These are phyloP conservation scores for Apiospora hydei DNA, from an alignment of 2,329 filamentous ascomycete species.

Conservation along the genomic window DNA sequence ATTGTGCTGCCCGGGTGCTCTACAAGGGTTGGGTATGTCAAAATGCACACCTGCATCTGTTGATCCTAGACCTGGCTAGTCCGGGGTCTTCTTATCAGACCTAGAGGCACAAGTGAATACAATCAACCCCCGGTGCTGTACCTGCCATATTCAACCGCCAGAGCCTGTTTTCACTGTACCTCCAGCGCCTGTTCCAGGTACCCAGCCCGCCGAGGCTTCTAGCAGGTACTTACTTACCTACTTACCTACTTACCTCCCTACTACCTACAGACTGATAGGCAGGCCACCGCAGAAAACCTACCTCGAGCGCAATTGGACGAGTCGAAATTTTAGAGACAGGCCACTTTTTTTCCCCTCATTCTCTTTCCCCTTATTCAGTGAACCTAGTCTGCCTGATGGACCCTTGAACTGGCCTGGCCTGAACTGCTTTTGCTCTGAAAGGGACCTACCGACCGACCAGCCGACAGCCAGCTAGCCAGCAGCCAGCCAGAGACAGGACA, in stretches of 20 bases:
- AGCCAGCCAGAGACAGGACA: neutral
- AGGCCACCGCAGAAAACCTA: neutral
- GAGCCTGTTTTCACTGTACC: neutral
- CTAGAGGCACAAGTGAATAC: neutral
- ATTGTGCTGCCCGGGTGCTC: neutral
- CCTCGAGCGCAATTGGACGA: neutral
- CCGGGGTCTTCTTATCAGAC: neutral
- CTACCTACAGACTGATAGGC: neutral
- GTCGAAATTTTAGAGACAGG: conserved; percentile 8
- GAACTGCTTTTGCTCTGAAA: neutral
- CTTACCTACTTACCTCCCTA: neutral
- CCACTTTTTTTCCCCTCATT: conserved; percentile 9
- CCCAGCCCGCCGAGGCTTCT: neutral
- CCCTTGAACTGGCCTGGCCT: conserved; percentile 14
- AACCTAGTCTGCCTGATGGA: conserved; percentile 11
- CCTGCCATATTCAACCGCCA: neutral
- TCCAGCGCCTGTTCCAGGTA: neutral
- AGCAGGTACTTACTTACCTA: no score
- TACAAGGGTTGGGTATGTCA: neutral
- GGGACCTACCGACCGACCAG: neutral
- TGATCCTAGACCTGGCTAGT: neutral
- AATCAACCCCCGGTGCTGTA: neutral
- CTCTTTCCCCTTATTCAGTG: neutral
- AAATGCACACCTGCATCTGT: neutral
- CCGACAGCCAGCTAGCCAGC: neutral